A percentile compares a stretch with the other conserved stretches of the same genome.
Evolutionary conservation across 2,329 filamentous ascomycete genomes (phyloP).

Genomic region (Claviceps sp.): DNA sequence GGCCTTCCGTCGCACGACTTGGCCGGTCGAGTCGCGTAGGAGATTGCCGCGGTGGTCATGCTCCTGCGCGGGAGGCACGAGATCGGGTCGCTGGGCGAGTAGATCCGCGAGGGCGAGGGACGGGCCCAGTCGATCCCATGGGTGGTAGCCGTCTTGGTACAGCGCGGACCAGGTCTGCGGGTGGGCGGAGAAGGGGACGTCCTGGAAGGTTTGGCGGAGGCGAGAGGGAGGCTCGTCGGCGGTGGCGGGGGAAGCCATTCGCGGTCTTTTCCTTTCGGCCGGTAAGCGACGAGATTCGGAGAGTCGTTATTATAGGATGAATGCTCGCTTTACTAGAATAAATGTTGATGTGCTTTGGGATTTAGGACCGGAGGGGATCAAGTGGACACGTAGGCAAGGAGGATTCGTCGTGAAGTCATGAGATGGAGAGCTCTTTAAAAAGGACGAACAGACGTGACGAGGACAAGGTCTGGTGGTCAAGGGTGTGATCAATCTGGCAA

Average conservation of each 20-base stretch:
- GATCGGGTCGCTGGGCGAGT: slow-evolving; percentile 29
- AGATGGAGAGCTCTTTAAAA: no score
- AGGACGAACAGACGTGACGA: no score
- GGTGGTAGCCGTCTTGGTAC: slow-evolving; percentile 31
- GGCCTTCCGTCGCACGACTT: slow-evolving; percentile 27
- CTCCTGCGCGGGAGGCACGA: slow-evolving; percentile 26
- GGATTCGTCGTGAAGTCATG: no score
- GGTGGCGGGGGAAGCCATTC: slow-evolving; percentile 9
- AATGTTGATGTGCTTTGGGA: no score
- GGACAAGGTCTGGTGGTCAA: no score
- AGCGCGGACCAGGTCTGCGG: slow-evolving; percentile 31
- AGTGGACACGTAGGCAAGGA: no score
- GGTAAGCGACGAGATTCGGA: no score
- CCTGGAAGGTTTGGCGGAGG: slow-evolving; percentile 22
- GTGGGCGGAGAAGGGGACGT: slow-evolving; percentile 21
- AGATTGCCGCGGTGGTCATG: slow-evolving; percentile 17
- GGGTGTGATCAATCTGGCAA: no score
- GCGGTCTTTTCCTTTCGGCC: no score
- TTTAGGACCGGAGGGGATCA: no score
- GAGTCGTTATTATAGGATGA: no score
- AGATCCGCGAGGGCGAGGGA: slow-evolving; percentile 41
- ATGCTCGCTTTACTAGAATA: no score
- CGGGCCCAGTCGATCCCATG: slow-evolving; percentile 44
- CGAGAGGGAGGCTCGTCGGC: slow-evolving; percentile 12
- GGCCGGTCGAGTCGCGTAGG: slow-evolving; percentile 7